These are phyloP conservation scores for Claviceps sp. DNA, from an alignment of 2,329 filamentous ascomycete genomes.

Conservation along the genomic window DNA sequence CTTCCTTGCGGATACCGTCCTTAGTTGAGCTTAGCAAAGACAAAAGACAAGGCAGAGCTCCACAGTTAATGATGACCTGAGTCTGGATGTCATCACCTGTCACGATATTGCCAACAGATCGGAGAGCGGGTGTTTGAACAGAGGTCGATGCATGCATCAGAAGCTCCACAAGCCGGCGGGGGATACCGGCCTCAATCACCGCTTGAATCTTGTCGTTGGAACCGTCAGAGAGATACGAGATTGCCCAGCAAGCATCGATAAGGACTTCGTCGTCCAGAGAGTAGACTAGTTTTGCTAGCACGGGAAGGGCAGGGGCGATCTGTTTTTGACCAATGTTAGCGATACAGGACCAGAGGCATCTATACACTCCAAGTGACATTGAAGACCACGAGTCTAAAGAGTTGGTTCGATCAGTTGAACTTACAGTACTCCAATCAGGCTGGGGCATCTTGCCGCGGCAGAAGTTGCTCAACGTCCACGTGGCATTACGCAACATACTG, in stretches of 20 bases:
- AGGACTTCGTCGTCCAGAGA: constrained; percentile 96
- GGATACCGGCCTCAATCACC: constrained; percentile 95
- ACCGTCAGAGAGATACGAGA: constrained; percentile 94
- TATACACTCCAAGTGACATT: too few species aligned
- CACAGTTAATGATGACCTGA: constrained; percentile 98
- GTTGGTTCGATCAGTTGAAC: constrained; percentile 16
- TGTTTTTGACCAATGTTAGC: constrained; percentile 20
- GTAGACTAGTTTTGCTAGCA: constrained; percentile 94
- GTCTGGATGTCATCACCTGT: constrained; percentile 98
- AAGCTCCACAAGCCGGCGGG: constrained; percentile 87
- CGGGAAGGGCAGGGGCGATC: constrained; percentile 90
- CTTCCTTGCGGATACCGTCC: constrained; percentile 97
- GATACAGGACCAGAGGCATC: too few species aligned
- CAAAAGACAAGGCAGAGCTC: constrained; percentile 80
- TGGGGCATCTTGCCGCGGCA: constrained; percentile 98
- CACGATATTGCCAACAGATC: constrained; percentile 97
- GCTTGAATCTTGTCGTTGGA: constrained; percentile 99
- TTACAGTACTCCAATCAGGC: constrained; percentile 90
- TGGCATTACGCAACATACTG: constrained; percentile 97
- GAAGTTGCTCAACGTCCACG: constrained; percentile 99
- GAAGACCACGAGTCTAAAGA: not conserved
- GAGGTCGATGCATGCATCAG: constrained; percentile 97
- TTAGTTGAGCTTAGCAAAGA: constrained; percentile 93
- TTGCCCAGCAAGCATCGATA: constrained; percentile 99
- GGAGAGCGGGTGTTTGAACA: constrained; percentile 91